phyloP scores from a whole-genome alignment of 192 early-diverging fungal genomes.

The Lunasporangiospora selenospora region DNA sequence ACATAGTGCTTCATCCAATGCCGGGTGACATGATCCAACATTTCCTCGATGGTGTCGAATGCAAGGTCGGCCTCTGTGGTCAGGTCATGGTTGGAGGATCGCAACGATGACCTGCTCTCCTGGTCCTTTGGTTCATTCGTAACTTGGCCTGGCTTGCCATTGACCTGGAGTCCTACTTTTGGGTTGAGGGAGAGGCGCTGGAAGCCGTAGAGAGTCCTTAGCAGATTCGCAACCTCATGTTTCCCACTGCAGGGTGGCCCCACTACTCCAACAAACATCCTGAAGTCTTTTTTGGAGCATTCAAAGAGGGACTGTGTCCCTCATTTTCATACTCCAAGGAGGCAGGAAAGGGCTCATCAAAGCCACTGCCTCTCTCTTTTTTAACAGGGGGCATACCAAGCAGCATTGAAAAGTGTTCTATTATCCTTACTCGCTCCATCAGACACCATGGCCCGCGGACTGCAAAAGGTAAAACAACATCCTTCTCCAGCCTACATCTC shows the following conservation, averaged over 20 bases:
- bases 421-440: too few relatives aligned
- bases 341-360: too few relatives aligned
- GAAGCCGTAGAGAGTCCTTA: constrained; percentile 62
- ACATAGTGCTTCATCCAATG: constrained; percentile 81
- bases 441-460: constrained; percentile 43
- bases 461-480: constrained; percentile 49
- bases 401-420: too few relatives aligned
- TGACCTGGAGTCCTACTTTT: not conserved
- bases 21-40: constrained; percentile 73
- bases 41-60: constrained; percentile 65
- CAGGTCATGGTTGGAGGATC: too few relatives aligned
- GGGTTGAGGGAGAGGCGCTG: constrained; percentile 34
- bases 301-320: not conserved
- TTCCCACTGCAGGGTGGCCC: constrained; percentile 75
- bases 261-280: constrained; percentile 76
- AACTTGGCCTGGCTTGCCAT: too few relatives aligned
- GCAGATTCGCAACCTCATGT: constrained; percentile 63
- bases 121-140: too few relatives aligned
- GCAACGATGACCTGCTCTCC: too few relatives aligned
- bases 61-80: constrained; percentile 1
- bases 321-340: not conserved
- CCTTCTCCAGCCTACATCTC: too few relatives aligned
- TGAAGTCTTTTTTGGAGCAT: constrained; percentile 1
- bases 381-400: too few relatives aligned
- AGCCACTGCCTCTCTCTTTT: too few relatives aligned